Base-by-base conservation (phyloP, 768 basidiomycete species). In the Lactarius quietus region DNA sequence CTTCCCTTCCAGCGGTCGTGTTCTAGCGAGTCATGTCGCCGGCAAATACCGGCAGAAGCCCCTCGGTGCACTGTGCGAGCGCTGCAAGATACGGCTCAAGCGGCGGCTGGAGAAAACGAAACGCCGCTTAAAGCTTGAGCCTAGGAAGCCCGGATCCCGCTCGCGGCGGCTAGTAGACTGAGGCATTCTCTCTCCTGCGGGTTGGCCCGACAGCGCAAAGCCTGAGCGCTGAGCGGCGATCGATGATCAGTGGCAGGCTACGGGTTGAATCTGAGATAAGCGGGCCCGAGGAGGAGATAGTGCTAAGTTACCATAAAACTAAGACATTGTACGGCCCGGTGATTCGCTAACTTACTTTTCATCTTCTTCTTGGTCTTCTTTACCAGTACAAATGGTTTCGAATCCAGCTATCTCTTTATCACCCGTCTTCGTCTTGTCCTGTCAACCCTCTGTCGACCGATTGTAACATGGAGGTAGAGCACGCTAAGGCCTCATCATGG, bases 71-170 rank as follows among this genome's bases (percentile, higher is more conserved):
- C 64, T 83, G 39, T 85, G 83, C 65, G 78, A 77, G 17, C 78
- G 76, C 53, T 84, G 83, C 68, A 77, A 75, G 65, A 51, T 71
- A 33, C 76, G 77, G 43, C 73, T 84, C 61, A n/a, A n/a, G n/a
- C n/a, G n/a, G n/a, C n/a, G n/a, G n/a, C n/a, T n/a, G n/a, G n/a
- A n/a, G n/a, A n/a, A 84, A 72, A 75, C 77, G 57, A 83, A 80
- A 72, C 75, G 78, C 57, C 75, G 79, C 39, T 79, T 78, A 63
- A 81, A 76, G 67, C 76, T 85, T 2, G 80, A 80, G 66, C 80
- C 81, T 45, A 66, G 64, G 56, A 68, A 51, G 48, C n/a, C 38
- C 17, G 20, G 59, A 52, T 10, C 59, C 14, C 33, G n/a, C n/a
- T 58, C 55, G 2, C 61, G 48, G 56, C 61, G 61, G 31, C 45